A percentile compares a stretch with the other conserved stretches of the same genome.
These are phyloP conservation scores for Chionographis japonica DNA, from an alignment of 106 monocot genomes.

Conservation along the genomic window DNA sequence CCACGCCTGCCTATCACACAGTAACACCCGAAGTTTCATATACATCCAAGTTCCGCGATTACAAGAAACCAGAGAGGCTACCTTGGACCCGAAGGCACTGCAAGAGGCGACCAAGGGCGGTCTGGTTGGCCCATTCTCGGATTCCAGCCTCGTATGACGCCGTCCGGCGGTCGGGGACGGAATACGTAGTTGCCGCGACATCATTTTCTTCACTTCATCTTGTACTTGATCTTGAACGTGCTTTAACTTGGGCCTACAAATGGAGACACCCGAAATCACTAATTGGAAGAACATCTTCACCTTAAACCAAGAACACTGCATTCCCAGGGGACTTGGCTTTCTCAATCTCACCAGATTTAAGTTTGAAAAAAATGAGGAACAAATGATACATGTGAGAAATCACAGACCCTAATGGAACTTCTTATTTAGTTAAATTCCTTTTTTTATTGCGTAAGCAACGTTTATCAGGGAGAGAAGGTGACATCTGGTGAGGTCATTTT, in stretches of 20 bases:
- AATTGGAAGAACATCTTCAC: too few relatives aligned
- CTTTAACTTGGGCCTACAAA: conserved; percentile 70
- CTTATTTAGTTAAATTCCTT: too few relatives aligned
- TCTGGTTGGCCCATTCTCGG: conserved; percentile 7
- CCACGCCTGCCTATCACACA: conserved; percentile 51
- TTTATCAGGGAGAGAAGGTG: too few relatives aligned
- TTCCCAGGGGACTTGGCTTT: too few relatives aligned
- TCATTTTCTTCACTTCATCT: conserved; percentile 66
- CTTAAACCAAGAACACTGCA: too few relatives aligned
- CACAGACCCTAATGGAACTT: too few relatives aligned
- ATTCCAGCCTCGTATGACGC: conserved; percentile 16
- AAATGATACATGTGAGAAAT: too few relatives aligned
- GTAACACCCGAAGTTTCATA: not conserved
- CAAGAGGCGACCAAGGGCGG: conserved; percentile 80
- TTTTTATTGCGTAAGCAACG: too few relatives aligned
- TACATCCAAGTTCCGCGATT: not conserved
- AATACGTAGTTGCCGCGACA: conserved; percentile 45
- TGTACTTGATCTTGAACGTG: conserved; percentile 47
- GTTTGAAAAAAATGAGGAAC: too few relatives aligned
- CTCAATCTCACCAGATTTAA: too few relatives aligned
- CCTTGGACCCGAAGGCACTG: conserved; percentile 85
- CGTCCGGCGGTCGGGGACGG: conserved; percentile 15
- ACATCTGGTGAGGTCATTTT: too few relatives aligned
- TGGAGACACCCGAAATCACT: not conserved
- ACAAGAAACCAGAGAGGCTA: conserved; percentile 10